These are phyloP conservation scores for Acrocalymma vagum DNA, from an alignment of 2,329 filamentous ascomycete species.

Conservation along the genomic window DNA sequence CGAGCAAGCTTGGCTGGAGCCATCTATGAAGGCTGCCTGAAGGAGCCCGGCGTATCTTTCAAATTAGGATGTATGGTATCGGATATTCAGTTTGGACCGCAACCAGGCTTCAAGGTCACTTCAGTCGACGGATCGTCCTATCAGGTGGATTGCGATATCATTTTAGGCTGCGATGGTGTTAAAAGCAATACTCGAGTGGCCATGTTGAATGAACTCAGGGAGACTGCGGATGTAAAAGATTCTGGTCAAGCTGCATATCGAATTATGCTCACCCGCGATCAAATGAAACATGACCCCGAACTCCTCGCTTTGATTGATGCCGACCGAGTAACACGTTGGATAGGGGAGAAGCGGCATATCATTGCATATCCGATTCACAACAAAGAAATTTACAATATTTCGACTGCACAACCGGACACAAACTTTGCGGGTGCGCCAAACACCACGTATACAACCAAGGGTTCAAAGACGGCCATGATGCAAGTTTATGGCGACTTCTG, in stretches of 20 bases:
- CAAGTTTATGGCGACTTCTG: slow-evolving; percentile 68
- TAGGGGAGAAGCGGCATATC: slow-evolving; percentile 77
- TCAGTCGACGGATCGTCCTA: slow-evolving; percentile 63
- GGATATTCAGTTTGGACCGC: slow-evolving; percentile 64
- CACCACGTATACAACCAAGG: slow-evolving; percentile 70
- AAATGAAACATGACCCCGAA: slow-evolving; percentile 73
- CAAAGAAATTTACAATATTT: slow-evolving; percentile 73
- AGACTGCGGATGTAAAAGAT: slow-evolving; percentile 67
- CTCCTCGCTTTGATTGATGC: slow-evolving; percentile 72
- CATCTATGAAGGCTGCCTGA: slow-evolving; percentile 75
- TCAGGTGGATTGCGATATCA: slow-evolving; percentile 58
- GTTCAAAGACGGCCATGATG: slow-evolving; percentile 68
- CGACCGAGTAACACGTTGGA: slow-evolving; percentile 76
- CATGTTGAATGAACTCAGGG: slow-evolving; percentile 63
- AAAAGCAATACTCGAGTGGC: slow-evolving; percentile 56
- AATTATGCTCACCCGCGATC: slow-evolving; percentile 75
- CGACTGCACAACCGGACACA: slow-evolving; percentile 67
- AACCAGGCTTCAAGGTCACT: slow-evolving; percentile 66
- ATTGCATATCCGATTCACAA: slow-evolving; percentile 78
- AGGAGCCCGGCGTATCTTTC: slow-evolving; percentile 69
- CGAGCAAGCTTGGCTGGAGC: slow-evolving; percentile 74
- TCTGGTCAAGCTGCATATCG: slow-evolving; percentile 82
- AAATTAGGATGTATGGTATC: slow-evolving; percentile 69
- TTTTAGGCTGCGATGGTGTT: slow-evolving; percentile 59
- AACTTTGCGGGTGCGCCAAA: slow-evolving; percentile 66